Conservation (phyloP, 768 basidiomycete genomes). For the Suillus discolor region DNA sequence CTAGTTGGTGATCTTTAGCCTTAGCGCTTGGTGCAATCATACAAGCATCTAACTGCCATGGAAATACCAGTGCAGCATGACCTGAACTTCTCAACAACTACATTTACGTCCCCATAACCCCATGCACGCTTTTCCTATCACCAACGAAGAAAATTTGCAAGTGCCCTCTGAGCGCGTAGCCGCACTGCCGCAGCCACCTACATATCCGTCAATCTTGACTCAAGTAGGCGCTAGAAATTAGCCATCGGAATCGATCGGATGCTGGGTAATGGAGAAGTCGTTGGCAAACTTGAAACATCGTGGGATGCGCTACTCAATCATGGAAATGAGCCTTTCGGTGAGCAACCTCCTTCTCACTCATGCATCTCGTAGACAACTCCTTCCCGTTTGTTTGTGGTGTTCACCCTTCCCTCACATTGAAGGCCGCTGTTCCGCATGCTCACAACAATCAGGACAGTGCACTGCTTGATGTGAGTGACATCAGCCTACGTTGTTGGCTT, state of each 20-base stretch:
- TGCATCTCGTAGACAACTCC: background rate
- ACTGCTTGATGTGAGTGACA: background rate
- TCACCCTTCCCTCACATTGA: background rate
- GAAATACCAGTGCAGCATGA: too few species aligned
- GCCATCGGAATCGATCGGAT: background rate
- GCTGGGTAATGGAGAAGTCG: background rate
- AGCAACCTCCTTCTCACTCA: background rate
- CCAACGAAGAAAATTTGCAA: too few species aligned
- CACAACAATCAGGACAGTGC: background rate
- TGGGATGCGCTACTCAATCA: background rate
- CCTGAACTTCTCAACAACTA: too few species aligned
- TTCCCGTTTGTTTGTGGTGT: background rate
- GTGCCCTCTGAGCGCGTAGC: too few species aligned
- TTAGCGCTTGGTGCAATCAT: too few species aligned
- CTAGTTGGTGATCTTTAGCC: too few species aligned
- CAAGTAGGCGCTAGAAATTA: too few species aligned
- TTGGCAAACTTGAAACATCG: background rate
- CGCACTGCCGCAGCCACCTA: too few species aligned
- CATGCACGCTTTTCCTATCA: too few species aligned
- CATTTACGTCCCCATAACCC: too few species aligned
- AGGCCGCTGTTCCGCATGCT: background rate
- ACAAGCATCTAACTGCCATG: too few species aligned
- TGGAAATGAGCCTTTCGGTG: background rate
- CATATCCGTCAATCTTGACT: too few species aligned
- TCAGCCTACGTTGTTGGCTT: background rate